A percentile compares a stretch with the other conserved stretches of the same genome.
These are phyloP conservation scores for Hevea brasiliensis DNA, from an alignment of 345 rosid genomes.

Conservation along the genomic window DNA sequence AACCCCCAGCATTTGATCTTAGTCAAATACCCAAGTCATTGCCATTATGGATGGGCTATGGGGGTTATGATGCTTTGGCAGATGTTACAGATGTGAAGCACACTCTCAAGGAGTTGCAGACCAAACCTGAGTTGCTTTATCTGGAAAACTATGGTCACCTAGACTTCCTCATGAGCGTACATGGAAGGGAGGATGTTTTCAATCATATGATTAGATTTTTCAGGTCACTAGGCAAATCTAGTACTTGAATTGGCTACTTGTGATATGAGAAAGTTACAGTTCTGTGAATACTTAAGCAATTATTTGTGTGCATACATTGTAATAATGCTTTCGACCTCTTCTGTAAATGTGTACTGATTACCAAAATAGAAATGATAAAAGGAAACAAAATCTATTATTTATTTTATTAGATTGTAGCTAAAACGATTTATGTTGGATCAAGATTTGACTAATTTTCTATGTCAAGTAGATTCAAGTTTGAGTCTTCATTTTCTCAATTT, in stretches of 20 bases:
- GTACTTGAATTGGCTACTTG: constrained; percentile 30
- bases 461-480: no score
- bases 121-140: constrained; percentile 61
- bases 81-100: constrained; percentile 62
- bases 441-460: no score
- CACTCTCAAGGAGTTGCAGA: constrained; percentile 55
- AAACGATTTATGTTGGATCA: no score
- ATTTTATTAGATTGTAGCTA: no score
- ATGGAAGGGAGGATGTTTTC: constrained; percentile 64
- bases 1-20: constrained; percentile 74
- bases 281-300: background rate
- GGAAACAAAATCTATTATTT: no score
- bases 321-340: no score
- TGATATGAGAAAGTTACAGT: background rate
- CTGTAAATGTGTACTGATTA: constrained; percentile 9
- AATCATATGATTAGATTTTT: constrained; percentile 61
- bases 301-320: constrained; percentile 20
- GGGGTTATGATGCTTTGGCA: constrained; percentile 76
- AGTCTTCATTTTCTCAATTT: no score
- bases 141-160: constrained; percentile 40
- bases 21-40: constrained; percentile 56
- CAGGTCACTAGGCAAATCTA: constrained; percentile 43
- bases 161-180: constrained; percentile 12
- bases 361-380: background rate
- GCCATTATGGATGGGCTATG: constrained; percentile 90